A percentile compares a stretch with the other conserved stretches of the same genome.
phyloP scores from a whole-genome alignment of 768 basidiomycete genomes.

The Leccinum boreale region DNA sequence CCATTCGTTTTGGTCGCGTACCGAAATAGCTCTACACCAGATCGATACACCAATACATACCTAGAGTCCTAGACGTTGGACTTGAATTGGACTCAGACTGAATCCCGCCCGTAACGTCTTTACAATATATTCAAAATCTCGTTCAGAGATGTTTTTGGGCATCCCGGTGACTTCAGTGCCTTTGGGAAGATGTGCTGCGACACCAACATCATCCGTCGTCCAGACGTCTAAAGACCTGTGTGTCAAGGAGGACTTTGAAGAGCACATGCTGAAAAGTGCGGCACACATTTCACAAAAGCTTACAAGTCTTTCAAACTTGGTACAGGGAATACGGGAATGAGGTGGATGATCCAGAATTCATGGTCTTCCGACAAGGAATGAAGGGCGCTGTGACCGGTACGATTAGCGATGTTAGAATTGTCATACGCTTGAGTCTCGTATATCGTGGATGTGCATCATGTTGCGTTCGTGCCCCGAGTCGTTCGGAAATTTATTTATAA shows the following conservation, averaged over 20 bases:
- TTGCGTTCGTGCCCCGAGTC: background rate
- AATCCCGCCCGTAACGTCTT: background rate
- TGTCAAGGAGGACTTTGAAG: background rate
- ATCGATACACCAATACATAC: background rate
- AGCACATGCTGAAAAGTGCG: background rate
- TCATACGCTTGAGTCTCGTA: background rate
- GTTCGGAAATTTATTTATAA: slow-evolving; percentile 35
- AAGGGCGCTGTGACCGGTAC: background rate
- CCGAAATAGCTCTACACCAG: background rate
- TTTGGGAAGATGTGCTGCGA: background rate
- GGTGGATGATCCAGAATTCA: background rate
- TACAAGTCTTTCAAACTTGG: background rate
- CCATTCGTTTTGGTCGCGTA: background rate
- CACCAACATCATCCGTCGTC: background rate
- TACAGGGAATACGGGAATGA: background rate
- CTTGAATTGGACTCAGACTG: too few species aligned
- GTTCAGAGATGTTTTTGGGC: background rate
- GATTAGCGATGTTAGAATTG: background rate
- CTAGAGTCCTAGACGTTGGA: background rate
- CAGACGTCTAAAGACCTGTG: background rate
- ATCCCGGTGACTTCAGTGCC: background rate
- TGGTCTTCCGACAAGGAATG: background rate
- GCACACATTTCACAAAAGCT: background rate
- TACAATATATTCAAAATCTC: background rate
- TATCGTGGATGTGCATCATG: background rate